Base-by-base conservation (phyloP, 2,329 filamentous ascomycete species). In the Stachybotrys chlorohalonatus region DNA sequence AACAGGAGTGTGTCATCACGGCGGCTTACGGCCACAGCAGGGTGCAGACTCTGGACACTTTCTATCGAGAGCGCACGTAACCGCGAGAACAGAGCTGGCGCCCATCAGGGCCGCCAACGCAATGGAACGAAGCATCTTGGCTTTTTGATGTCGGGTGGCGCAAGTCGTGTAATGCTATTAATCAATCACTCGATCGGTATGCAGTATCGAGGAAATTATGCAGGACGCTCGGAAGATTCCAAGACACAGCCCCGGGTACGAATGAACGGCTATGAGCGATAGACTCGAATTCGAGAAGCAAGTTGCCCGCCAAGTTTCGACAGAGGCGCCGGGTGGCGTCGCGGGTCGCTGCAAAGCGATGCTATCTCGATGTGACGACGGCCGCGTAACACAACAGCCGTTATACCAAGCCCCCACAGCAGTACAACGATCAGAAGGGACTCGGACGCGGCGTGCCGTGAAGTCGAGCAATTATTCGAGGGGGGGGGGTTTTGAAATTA, bases 11-110 rank as follows among this genome's bases (percentile, higher is more conserved):
- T 42, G n/a, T 8, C 9, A 15, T 36, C 15, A 31, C 11, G 2
- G 49, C 24, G 42, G 83, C 86, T 76, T 77, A 92, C 88, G 86
- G 56, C 87, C 90, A 70, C 89, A 92, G 75, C 89, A 91, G 32
- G 87, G 89, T n/a, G 81, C 73, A 49, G 82, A 78, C 64, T 85
- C 69, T 8, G 90, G 89, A 68, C 91, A 96, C 59, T 85, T 82
- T 57, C 75, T 72, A 48, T 67, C 67, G 16, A 80, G 65, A 11
- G 73, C 71, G 66, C 83, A 86, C 51, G 66, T 60, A 16, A 60
- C 53, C 11, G 69, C 70, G 32, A 65, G 53, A 17, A 63, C 68
- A 13, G 69, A 62, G 52, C 60, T 59, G 54, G 61, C 66, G 56
- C 66, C 66, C 57, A 70, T 32, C n/a, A 72, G 59, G 60, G 66